Base-by-base conservation (phyloP, 768 basidiomycete genomes). In the Tricholoma sp. region DNA sequence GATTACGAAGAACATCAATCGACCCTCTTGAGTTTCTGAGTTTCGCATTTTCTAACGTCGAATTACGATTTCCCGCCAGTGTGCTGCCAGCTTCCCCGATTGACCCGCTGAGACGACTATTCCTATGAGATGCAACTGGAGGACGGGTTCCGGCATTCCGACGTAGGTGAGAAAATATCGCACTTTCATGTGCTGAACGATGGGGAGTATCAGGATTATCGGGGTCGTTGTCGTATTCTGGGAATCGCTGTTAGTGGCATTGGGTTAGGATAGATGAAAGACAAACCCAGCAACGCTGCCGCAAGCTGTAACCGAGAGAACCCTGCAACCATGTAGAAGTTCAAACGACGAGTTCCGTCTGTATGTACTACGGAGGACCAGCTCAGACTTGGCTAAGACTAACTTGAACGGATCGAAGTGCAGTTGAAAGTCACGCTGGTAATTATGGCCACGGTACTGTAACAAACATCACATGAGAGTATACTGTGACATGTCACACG, bases 221-320 rank as follows among this genome's bases (percentile, higher is more conserved):
- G 34, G 81, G 77, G 68, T 94, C 91, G 61, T 94, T 94, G 78
- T 95, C 93, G 68, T 95, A 95, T 71, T 95, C 93, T 94, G 60
- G 18, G 63, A 59, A 52, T 43, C 39, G 10, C 18, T 32, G 18
- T 54, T 55, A 45, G 49, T 55, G 11, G 27, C 31, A 16, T 47
- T 27, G 43, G 9, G 35, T 19, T 12, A 5, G 19, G 8, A 29
- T 32, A 19, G 27, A 45, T 22, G 21, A 18, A 50, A 50, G 55
- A 67, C 80, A 66, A 71, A 92, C 92, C 92, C 50, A 94, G 77
- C 57, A 94, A 72, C 21, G 91, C 91, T 45, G 92, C 92, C 8
- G 91, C 92, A 53, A 94, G 78, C 71, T 94, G 91, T 60, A 93
- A 74, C 59, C 92, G 86, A 55, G 91, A 94, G 71, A 94, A 93